These are phyloP conservation scores for Petasospora rhodanensis DNA, from an alignment of 1,139 yeast genomes.

Conservation along the genomic window DNA sequence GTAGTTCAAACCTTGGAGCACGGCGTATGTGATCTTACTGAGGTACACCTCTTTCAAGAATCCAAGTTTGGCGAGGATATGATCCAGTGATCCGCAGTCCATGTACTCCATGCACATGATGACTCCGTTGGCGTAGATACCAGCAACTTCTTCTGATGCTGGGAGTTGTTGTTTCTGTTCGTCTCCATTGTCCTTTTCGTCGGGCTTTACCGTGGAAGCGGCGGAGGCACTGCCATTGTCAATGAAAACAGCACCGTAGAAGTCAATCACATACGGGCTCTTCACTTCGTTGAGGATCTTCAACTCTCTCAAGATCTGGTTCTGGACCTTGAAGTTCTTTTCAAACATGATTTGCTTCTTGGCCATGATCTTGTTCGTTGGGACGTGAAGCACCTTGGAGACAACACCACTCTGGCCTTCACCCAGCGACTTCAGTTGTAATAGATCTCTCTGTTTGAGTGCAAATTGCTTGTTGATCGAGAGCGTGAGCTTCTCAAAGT, in stretches of 20 bases:
- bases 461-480: slow-evolving; percentile 26
- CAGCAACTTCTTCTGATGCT: slow-evolving; percentile 10
- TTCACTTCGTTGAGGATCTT: slow-evolving; percentile 88
- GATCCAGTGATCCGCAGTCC: slow-evolving; percentile 90
- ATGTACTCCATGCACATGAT: slow-evolving; percentile 92
- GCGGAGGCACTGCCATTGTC: slow-evolving; percentile 23
- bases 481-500: slow-evolving; percentile 31
- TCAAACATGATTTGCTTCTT: slow-evolving; percentile 85
- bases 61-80: slow-evolving; percentile 51
- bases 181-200: too few species aligned
- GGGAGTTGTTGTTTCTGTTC: slow-evolving; percentile 4
- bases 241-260: slow-evolving; percentile 65
- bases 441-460: slow-evolving; percentile 62
- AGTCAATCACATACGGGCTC: slow-evolving; percentile 77
- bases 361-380: slow-evolving; percentile 87
- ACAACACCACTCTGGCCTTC: slow-evolving; percentile 95
- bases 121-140: slow-evolving; percentile 29
- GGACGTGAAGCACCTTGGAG: slow-evolving; percentile 80
- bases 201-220: slow-evolving; percentile 7
- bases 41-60: slow-evolving; percentile 66
- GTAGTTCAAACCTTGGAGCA: slow-evolving; percentile 77
- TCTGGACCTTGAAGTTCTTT: slow-evolving; percentile 68
- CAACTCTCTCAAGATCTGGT: slow-evolving; percentile 83
- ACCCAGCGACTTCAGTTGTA: slow-evolving; percentile 75
- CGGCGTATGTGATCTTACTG: slow-evolving; percentile 71